phyloP scores from a whole-genome alignment of 768 basidiomycete genomes.

The Phlebiopsis gigantea region DNA sequence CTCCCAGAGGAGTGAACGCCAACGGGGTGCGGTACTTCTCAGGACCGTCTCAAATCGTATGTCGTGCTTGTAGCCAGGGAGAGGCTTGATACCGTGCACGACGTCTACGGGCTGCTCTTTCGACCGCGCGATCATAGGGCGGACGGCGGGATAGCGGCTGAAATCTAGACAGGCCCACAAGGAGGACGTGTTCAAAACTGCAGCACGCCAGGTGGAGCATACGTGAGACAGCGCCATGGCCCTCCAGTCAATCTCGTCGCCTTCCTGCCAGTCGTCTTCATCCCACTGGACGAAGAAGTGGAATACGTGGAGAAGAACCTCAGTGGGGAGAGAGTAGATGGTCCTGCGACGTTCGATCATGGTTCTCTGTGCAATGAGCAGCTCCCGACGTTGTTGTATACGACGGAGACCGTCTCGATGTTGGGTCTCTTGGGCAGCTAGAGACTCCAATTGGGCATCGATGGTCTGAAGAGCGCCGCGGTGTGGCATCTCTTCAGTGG shows the following conservation, averaged over 20 bases:
- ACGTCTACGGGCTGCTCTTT: conserved; percentile 1
- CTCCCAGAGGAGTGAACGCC: conserved; percentile 9
- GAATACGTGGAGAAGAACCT: conserved; percentile 10
- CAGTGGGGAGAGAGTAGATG: conserved; percentile 4
- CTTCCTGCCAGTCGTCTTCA: conserved; percentile 4
- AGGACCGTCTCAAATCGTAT: neutral
- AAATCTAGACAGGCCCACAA: conserved; percentile 41
- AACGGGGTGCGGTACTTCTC: neutral
- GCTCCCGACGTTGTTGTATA: neutral
- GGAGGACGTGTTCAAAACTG: conserved; percentile 34
- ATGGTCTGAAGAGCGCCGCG: neutral
- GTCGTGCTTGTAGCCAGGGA: conserved; percentile 1
- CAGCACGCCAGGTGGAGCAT: conserved; percentile 54
- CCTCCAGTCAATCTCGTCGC: neutral
- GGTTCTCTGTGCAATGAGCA: neutral
- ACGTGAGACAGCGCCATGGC: conserved; percentile 56
- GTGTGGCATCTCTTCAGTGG: neutral
- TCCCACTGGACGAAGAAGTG: neutral
- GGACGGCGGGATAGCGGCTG: conserved; percentile 8
- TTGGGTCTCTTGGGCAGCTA: neutral
- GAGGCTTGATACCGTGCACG: neutral
- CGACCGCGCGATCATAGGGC: neutral
- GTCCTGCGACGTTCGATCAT: neutral
- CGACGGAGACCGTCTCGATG: neutral
- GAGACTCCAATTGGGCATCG: neutral